Evolutionary conservation across 257 asterid genomes (phyloP), one percentile per base, ranked within the genome.

Genomic region (Nicotiana obtusifolia): DNA sequence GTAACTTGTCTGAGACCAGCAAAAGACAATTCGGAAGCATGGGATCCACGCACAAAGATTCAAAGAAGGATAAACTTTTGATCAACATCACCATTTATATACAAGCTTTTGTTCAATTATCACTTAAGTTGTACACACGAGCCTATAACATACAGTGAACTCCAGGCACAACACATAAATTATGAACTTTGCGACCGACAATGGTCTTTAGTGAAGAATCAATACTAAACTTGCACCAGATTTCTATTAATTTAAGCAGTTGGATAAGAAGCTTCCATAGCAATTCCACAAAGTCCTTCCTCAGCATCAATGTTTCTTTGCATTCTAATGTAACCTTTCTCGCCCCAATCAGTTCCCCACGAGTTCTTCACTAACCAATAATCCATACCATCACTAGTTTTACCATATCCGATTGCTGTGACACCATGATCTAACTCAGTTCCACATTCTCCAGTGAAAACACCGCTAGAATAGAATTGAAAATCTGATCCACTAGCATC

Each of bases 241-340:
- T 8, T 41, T 71, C 8, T 3, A 71, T 0, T 26, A 22, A 4
- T 31, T 73, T 73, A 73, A 47, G 37, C 61, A 44, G 37, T 73
- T 73, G 79, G 79, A 47, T 73, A 73, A 24, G 79, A 73, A 47
- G 41, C 61, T 47, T 47, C 22, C 61, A 73, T 47, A 24, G 61
- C 79, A 47, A 73, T 73, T 47, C 61, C 61, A 4, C 79, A 73
- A 0, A 73, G 37, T 24, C 79, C 79, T 73, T 73, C 61, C 5
- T 24, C 22, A 73, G 41, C 5, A 7, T 73, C 24, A 7, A 73
- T 5, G 13, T 47, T 24, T 47, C 79, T 47, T 73, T 47, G 24
- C 79, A 73, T 73, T 73, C 61, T 73, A 73, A 73, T 47, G 22
- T 73, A 73, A 73, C 79, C 61, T 44, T 73, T 24, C 24, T 73